These are phyloP conservation scores for Ganoderma boninense DNA, from an alignment of 1,284 basidiomycete genomes.

Conservation along the genomic window DNA sequence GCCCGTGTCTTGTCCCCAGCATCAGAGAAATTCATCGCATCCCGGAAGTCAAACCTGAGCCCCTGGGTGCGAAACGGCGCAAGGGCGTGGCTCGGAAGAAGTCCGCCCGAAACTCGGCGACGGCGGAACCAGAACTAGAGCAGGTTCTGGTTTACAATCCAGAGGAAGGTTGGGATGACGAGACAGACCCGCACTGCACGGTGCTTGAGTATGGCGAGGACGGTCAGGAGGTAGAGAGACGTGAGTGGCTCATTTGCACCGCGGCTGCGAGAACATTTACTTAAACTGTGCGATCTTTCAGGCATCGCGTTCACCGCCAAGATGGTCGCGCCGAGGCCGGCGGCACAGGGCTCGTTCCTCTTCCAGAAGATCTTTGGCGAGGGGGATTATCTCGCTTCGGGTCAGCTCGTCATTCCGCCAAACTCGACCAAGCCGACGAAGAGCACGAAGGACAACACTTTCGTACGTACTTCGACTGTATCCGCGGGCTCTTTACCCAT, in stretches of 20 bases:
- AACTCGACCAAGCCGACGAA: slow-evolving; percentile 87
- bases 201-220: slow-evolving; percentile 74
- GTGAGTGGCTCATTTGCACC: slow-evolving; percentile 56
- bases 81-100: slow-evolving; percentile 51
- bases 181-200: slow-evolving; percentile 73
- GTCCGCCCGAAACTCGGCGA: slow-evolving; percentile 41
- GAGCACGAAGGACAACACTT: slow-evolving; percentile 92
- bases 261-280: not conserved
- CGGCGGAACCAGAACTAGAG: slow-evolving; percentile 48
- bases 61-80: slow-evolving; percentile 58
- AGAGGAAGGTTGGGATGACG: slow-evolving; percentile 90
- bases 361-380: slow-evolving; percentile 98
- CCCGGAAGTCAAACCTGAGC: slow-evolving; percentile 69
- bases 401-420: slow-evolving; percentile 85
- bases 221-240: slow-evolving; percentile 67
- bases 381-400: slow-evolving; percentile 90
- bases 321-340: slow-evolving; percentile 66
- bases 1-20: slow-evolving; percentile 71
- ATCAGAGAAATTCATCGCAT: slow-evolving; percentile 86
- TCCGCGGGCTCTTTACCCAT: not conserved
- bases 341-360: slow-evolving; percentile 73
- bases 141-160: slow-evolving; percentile 54
- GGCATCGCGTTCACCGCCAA: slow-evolving; percentile 81
- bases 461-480: slow-evolving; percentile 65
- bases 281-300: slow-evolving; percentile 37